Percentiles rank a stretch among this genome's conserved stretches.
Conservation (phyloP, 495 filamentous ascomycete species). For the Aspergillus haitiensis region DNA sequence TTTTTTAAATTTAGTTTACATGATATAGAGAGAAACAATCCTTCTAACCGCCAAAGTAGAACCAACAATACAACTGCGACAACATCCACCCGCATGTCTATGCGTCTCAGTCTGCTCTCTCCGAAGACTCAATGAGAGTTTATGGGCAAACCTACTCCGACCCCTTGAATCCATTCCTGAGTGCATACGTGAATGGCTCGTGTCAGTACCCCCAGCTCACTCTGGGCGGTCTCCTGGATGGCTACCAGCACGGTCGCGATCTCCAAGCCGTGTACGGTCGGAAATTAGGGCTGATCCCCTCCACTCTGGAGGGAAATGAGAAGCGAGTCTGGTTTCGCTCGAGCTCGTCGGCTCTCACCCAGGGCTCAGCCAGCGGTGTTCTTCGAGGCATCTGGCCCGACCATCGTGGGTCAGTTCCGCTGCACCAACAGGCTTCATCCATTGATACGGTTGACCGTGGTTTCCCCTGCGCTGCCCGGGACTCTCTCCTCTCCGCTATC, state of each 20-base stretch:
- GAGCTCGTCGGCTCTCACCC: slow-evolving; percentile 40
- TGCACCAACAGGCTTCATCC: slow-evolving; percentile 41
- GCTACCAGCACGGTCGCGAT: slow-evolving; percentile 45
- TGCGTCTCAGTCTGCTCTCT: slow-evolving; percentile 26
- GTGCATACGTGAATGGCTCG: slow-evolving; percentile 37
- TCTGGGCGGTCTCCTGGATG: slow-evolving; percentile 44
- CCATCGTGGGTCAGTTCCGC: slow-evolving; percentile 34
- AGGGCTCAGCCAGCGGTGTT: slow-evolving; percentile 42
- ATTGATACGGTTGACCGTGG: slow-evolving; percentile 44
- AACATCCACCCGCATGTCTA: slow-evolving; percentile 43
- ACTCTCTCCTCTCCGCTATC: slow-evolving; percentile 28
- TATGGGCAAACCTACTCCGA: slow-evolving; percentile 46
- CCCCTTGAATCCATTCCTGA: slow-evolving; percentile 38
- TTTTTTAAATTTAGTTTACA: too few species aligned
- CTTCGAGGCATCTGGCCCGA: slow-evolving; percentile 43
- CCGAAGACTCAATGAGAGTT: slow-evolving; percentile 32
- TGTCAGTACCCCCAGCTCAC: slow-evolving; percentile 50
- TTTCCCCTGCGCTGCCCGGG: slow-evolving; percentile 35
- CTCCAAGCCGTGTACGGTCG: slow-evolving; percentile 41
- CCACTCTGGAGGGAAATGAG: slow-evolving; percentile 15
- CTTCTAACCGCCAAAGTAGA: slow-evolving; percentile 25
- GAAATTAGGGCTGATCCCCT: slow-evolving; percentile 36
- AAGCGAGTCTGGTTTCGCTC: slow-evolving; percentile 42
- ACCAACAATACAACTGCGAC: slow-evolving; percentile 45
- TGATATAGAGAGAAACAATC: background rate